Base-by-base conservation (phyloP, 2,329 filamentous ascomycete species). In the Penicillium glabrum region DNA sequence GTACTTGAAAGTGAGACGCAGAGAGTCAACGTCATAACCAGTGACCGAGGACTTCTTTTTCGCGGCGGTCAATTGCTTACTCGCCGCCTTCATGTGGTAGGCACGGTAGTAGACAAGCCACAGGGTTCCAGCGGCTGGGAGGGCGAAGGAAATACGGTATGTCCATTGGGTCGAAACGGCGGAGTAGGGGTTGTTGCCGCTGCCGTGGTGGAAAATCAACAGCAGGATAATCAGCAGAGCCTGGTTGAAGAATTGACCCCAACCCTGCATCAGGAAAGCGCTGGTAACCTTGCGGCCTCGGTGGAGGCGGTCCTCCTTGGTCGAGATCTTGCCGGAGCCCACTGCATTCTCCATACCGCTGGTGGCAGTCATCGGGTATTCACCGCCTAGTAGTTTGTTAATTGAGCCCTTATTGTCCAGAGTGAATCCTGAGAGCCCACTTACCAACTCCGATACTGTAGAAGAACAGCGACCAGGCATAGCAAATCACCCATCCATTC, bases 191-290 rank as follows among this genome's bases (percentile, higher is more conserved):
- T 89, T 86, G 65, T 86, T 83, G 48, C 89, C 89, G 58, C 80
- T 82, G 56, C 89, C 89, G 69, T 88, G 86, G 82, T 96, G 91
- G 84, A 96, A 95, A 77, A 93, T 89, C 67, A 96, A 82, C 57
- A 97, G 85, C 50, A 96, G 81, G 53, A 96, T 73, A 69, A 98
- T 96, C 61, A 98, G 84, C 56, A 96, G 78, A 67, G 89, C 88
- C 78, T 97, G 93, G 84, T 98, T 98, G 80, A 90, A 82, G 74
- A 96, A 90, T 76, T 98, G 93, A 64, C 93, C 93, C 93, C 93
- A 98, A 53, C 93, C 93, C 77, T 98, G 93, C 93, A 98, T 97
- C 77, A 98, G 77, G 81, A 98, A 98, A 57, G 93, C 93, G 75
- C 89, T 91, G 64, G 92, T 96, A 72, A 97, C 93, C 76, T 96